Conservation (phyloP, 495 filamentous ascomycete species). For the Hypomontagnella submonticulosa region DNA sequence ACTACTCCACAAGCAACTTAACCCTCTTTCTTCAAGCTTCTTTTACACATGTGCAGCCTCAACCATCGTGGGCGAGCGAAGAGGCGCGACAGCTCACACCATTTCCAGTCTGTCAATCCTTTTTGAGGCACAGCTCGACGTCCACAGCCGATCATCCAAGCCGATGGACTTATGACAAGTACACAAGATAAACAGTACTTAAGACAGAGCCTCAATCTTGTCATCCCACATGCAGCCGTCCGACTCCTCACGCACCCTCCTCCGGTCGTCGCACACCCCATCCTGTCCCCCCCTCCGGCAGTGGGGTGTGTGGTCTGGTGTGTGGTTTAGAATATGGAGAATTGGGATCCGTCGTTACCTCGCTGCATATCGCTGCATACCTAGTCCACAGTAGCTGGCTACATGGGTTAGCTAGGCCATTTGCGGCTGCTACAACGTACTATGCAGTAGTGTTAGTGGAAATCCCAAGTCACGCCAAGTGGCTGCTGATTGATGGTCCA, state of each 20-base stretch:
- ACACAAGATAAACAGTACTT: conserved; percentile 39
- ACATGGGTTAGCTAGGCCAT: conserved; percentile 41
- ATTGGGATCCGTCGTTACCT: conserved; percentile 26
- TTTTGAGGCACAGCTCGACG: conserved; percentile 11
- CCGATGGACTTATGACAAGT: conserved; percentile 12
- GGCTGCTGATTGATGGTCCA: conserved; percentile 42
- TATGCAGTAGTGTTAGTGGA: conserved; percentile 42
- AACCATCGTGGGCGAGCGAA: conserved; percentile 6
- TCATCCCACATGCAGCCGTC: conserved; percentile 38
- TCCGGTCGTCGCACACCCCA: conserved; percentile 40
- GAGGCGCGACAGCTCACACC: background rate
- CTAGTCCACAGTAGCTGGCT: too few relatives aligned
- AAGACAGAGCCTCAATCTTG: conserved; percentile 47
- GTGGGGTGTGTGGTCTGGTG: conserved; percentile 35
- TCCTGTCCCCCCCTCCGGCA: conserved; percentile 7
- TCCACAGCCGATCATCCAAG: conserved; percentile 5
- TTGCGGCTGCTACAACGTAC: conserved; percentile 41
- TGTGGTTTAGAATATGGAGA: conserved; percentile 42
- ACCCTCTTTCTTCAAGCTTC: background rate
- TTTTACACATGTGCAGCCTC: conserved; percentile 7
- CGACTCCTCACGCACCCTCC: conserved; percentile 29
- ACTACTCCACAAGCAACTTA: background rate
- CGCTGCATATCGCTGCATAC: conserved; percentile 24
- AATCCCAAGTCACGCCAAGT: conserved; percentile 43
- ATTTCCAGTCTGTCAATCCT: background rate